Evolutionary conservation across 169 alveolate species (phyloP).

Genomic region (Perkinsus chesapeaki): DNA sequence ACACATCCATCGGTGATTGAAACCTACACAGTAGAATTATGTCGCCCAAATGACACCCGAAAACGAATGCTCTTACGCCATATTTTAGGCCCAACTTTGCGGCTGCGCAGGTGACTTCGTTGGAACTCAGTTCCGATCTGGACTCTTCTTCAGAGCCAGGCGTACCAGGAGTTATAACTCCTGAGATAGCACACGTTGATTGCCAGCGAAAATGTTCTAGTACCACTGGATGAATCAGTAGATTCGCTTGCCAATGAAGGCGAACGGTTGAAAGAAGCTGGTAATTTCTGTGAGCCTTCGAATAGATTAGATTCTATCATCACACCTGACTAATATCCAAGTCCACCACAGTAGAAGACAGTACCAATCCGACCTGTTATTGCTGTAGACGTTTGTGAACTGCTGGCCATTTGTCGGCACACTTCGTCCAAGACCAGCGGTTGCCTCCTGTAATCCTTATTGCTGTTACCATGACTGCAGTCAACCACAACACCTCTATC

Average conservation of each 20-base stretch:
- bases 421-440: neutral
- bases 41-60: neutral
- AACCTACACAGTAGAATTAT: neutral
- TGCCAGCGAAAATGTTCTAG: neutral
- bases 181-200: neutral
- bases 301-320: neutral
- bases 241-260: neutral
- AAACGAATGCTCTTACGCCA: neutral
- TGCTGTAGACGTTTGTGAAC: neutral
- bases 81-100: neutral
- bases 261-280: neutral
- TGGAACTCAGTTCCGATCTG: neutral
- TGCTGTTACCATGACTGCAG: conserved; percentile 11
- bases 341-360: neutral
- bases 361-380: neutral
- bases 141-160: neutral
- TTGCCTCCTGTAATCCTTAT: conserved; percentile 9
- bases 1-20: conserved; percentile 6
- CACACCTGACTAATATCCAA: neutral
- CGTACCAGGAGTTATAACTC: neutral
- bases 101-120: neutral
- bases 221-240: neutral
- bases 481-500: neutral
- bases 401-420: neutral
- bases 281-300: neutral